Conservation (phyloP, 192 early-diverging fungal species). For the Paraglomus occultum region DNA sequence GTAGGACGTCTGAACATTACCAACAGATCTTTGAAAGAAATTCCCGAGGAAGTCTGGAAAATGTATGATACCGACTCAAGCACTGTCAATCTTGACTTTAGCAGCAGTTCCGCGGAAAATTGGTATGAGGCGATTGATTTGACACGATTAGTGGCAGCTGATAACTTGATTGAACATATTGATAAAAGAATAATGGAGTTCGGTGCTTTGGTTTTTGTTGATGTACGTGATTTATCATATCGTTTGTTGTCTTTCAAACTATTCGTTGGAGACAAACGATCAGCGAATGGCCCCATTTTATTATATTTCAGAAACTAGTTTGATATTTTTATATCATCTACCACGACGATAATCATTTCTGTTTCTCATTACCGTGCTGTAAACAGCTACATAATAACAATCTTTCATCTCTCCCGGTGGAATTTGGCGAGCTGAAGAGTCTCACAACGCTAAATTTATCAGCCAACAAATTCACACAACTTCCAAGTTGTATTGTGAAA, state of each 20-base stretch:
- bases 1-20: slow-evolving; percentile 51
- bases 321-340: no score
- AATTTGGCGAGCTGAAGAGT: slow-evolving; percentile 36
- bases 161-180: slow-evolving; percentile 47
- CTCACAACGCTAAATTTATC: slow-evolving; percentile 44
- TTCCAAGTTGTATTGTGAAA: slow-evolving; percentile 39
- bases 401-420: slow-evolving; percentile 41
- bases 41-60: slow-evolving; percentile 52
- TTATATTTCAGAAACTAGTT: no score
- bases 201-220: slow-evolving; percentile 40
- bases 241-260: background rate
- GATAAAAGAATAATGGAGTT: slow-evolving; percentile 53
- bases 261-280: no score
- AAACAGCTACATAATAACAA: slow-evolving; percentile 48
- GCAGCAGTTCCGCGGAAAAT: slow-evolving; percentile 25
- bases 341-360: no score
- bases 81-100: slow-evolving; percentile 48
- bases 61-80: slow-evolving; percentile 59
- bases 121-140: slow-evolving; percentile 57
- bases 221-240: slow-evolving; percentile 39
- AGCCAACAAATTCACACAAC: slow-evolving; percentile 41
- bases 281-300: no score
- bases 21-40: slow-evolving; percentile 42
- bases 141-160: slow-evolving; percentile 48
- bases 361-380: no score